Evolutionary conservation across 2,329 filamentous ascomycete species (phyloP).

Genomic region (Colletotrichum salicis): DNA sequence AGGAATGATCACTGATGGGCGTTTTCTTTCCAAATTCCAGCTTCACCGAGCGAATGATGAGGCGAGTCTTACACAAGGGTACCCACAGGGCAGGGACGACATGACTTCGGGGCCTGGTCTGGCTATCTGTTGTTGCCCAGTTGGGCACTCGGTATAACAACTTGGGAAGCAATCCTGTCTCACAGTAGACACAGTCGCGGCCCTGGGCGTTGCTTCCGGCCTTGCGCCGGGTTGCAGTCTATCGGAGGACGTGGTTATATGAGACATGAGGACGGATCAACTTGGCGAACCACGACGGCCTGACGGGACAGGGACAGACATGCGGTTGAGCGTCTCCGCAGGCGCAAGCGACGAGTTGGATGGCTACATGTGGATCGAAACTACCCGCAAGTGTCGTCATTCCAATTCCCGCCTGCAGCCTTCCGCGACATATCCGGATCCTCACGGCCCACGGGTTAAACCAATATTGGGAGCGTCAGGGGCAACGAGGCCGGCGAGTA

Average conservation of each 20-base stretch:
- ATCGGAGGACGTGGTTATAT: not conserved
- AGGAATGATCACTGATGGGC: not conserved
- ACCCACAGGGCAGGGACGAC: not conserved
- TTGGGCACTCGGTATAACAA: not conserved
- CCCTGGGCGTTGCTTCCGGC: not conserved
- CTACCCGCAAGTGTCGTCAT: slow-evolving; percentile 32
- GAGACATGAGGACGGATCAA: slow-evolving; percentile 5
- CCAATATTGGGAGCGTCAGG: slow-evolving; percentile 7
- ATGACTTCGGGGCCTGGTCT: not conserved
- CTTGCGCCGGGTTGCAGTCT: slow-evolving; percentile 16
- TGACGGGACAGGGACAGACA: slow-evolving; percentile 17
- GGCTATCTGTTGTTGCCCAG: not conserved
- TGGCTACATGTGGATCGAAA: slow-evolving; percentile 17
- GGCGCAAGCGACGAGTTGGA: not conserved
- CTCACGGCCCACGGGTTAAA: not conserved
- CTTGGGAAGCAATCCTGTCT: not conserved
- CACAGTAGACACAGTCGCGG: not conserved
- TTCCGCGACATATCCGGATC: slow-evolving; percentile 6
- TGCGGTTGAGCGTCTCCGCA: not conserved
- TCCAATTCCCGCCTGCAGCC: slow-evolving; percentile 19
- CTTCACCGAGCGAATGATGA: not conserved
- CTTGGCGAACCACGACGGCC: slow-evolving; percentile 14
- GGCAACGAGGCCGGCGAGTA: not conserved
- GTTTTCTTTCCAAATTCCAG: not conserved
- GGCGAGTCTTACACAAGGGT: not conserved